phyloP scores from a whole-genome alignment of 345 rosid genomes.

The Populus euphratica region DNA sequence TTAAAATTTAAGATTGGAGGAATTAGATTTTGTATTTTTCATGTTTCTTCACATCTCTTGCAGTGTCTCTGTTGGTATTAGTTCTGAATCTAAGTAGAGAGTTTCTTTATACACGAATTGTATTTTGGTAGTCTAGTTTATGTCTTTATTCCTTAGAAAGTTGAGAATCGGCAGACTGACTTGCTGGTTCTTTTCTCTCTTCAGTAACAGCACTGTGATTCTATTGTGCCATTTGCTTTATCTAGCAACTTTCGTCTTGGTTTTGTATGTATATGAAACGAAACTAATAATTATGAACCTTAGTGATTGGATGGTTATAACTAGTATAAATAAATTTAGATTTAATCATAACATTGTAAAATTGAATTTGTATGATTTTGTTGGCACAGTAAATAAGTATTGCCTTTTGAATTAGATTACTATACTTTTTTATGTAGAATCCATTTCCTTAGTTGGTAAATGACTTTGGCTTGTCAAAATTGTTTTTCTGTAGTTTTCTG shows the following conservation, averaged over 20 bases:
- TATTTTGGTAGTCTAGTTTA: neutral
- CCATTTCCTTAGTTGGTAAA: neutral
- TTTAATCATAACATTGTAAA: neutral
- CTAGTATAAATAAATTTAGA: neutral
- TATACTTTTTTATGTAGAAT: neutral
- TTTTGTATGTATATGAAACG: neutral
- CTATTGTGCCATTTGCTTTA: neutral
- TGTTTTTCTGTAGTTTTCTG: neutral
- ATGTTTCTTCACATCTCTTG: neutral
- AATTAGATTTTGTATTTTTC: neutral
- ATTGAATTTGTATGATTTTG: neutral
- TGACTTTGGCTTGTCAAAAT: neutral
- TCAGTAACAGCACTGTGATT: neutral
- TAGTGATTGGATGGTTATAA: neutral
- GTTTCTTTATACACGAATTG: neutral
- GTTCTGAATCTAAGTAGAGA: neutral
- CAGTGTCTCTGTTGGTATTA: neutral
- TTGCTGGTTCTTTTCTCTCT: neutral
- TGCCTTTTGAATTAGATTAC: neutral
- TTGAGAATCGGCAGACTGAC: neutral
- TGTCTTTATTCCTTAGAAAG: neutral
- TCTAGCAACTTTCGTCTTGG: neutral
- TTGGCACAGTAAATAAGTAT: neutral
- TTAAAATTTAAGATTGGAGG: neutral
- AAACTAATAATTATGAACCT: neutral